phyloP scores from a whole-genome alignment of 2,329 filamentous ascomycete species.

The Daldinia sp. region DNA sequence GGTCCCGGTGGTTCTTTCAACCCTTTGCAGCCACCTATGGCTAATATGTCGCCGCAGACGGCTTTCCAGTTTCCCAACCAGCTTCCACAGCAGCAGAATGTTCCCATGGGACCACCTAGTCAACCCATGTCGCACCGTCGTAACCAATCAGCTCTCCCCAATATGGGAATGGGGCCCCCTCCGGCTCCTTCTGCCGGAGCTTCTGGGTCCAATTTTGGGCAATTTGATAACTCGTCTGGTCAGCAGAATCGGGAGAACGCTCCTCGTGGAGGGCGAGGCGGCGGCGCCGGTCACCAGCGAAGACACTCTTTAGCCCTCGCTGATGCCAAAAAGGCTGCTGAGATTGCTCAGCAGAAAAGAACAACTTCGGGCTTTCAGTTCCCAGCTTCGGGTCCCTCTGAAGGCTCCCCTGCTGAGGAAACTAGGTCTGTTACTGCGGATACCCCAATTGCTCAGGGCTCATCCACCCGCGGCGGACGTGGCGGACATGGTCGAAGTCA shows the following conservation, averaged over 20 bases:
- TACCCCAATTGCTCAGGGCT: conserved; percentile 51
- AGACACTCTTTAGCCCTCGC: conserved; percentile 93
- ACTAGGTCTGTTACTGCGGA: conserved; percentile 59
- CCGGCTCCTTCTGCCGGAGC: conserved; percentile 92
- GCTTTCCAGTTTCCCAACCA: conserved; percentile 90
- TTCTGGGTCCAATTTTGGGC: conserved; percentile 79
- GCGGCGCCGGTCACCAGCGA: conserved; percentile 80
- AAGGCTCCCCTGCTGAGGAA: conserved; percentile 66
- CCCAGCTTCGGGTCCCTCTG: conserved; percentile 75
- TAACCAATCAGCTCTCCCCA: conserved; percentile 96
- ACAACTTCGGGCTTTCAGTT: conserved; percentile 96
- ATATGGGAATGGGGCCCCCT: conserved; percentile 86
- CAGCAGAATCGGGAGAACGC: conserved; percentile 74
- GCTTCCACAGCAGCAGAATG: conserved; percentile 72
- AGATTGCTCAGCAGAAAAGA: conserved; percentile 94
- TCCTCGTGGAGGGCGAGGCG: conserved; percentile 77
- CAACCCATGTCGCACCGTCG: conserved; percentile 90
- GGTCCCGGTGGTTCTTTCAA: conserved; percentile 76
- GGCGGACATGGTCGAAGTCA: conserved; percentile 79
- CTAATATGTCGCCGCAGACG: conserved; percentile 78
- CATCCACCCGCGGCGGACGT: conserved; percentile 62
- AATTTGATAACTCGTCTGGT: conserved; percentile 73
- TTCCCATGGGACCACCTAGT: conserved; percentile 77
- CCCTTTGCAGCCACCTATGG: conserved; percentile 80
- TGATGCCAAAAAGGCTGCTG: conserved; percentile 97